These are phyloP conservation scores for Heritiera fomes DNA, from an alignment of 345 rosid species.

Conservation along the genomic window DNA sequence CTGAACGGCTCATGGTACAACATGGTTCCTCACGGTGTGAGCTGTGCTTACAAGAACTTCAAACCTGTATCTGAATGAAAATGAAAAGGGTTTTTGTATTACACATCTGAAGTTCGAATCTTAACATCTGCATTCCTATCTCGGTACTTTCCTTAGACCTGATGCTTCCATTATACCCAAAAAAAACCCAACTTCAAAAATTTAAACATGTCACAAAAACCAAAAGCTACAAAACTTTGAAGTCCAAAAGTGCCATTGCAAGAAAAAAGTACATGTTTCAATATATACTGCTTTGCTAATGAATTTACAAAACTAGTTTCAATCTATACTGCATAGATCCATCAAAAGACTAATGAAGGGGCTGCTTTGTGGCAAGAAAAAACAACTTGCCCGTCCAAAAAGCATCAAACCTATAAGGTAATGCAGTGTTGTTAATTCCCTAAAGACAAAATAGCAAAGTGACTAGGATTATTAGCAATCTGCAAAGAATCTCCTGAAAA, in stretches of 20 bases:
- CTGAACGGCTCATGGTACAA: no score
- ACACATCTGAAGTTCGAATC: no score
- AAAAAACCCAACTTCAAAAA: no score
- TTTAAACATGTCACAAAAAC: background rate
- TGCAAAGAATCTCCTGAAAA: background rate
- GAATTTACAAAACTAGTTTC: slow-evolving; percentile 1
- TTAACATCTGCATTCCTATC: no score
- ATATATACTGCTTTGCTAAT: background rate
- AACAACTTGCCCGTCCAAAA: no score
- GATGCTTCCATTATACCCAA: no score
- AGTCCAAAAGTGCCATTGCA: background rate
- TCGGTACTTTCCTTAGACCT: no score
- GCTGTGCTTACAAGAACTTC: slow-evolving; percentile 86
- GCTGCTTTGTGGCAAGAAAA: no score
- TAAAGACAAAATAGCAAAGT: background rate
- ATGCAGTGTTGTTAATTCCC: background rate
- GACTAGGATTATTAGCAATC: background rate
- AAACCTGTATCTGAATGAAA: slow-evolving; percentile 56
- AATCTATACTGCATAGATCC: background rate
- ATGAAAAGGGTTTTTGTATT: no score
- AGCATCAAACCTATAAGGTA: no score
- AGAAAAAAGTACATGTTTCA: background rate
- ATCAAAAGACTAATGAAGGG: background rate
- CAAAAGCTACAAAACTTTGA: background rate
- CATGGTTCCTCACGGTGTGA: no score